Evolutionary conservation across 352 stramenopile genomes (phyloP).

Genomic region (Phytophthora hybrid): DNA sequence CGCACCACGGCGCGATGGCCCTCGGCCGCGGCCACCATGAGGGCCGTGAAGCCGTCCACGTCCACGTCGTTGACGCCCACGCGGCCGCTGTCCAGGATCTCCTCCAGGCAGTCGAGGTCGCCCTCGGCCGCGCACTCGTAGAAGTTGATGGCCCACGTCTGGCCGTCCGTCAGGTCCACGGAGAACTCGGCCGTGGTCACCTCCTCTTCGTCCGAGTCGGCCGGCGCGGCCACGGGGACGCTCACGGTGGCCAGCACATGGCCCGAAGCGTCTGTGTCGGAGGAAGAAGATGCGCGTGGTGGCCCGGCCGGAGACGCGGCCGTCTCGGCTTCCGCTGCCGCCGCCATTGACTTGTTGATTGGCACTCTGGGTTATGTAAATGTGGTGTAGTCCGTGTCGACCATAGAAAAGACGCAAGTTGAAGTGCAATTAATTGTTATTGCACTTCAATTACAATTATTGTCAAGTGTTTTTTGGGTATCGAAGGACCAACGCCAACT

Average conservation of each 20-base stretch:
- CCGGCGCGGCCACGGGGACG: constrained; percentile 9
- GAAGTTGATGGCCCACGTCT: constrained; percentile 75
- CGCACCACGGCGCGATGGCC: constrained; percentile 66
- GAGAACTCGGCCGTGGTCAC: constrained; percentile 73
- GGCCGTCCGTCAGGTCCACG: constrained; percentile 60
- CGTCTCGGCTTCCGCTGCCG: constrained; percentile 8
- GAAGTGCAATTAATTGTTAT: not conserved
- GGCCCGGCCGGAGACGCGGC: constrained; percentile 5
- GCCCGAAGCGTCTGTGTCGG: not conserved
- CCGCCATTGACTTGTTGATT: constrained; percentile 21
- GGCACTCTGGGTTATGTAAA: constrained; percentile 7
- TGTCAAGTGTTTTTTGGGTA: too few species aligned
- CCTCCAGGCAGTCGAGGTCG: constrained; percentile 65
- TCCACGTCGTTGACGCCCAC: constrained; percentile 78
- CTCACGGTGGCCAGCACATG: constrained; percentile 1
- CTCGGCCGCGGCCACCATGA: constrained; percentile 86
- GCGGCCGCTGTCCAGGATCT: constrained; percentile 66
- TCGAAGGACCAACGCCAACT: too few species aligned
- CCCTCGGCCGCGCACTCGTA: constrained; percentile 78
- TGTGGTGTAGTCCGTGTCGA: not conserved
- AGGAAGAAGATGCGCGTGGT: constrained; percentile 3
- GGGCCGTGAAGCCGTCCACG: constrained; percentile 85
- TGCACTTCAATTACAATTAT: too few species aligned
- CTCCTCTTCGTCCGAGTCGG: constrained; percentile 57
- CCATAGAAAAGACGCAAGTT: not conserved